Evolutionary conservation across 2,329 filamentous ascomycete genomes (phyloP).

Genomic region (Nothophaeocryptopus gaeumannii): DNA sequence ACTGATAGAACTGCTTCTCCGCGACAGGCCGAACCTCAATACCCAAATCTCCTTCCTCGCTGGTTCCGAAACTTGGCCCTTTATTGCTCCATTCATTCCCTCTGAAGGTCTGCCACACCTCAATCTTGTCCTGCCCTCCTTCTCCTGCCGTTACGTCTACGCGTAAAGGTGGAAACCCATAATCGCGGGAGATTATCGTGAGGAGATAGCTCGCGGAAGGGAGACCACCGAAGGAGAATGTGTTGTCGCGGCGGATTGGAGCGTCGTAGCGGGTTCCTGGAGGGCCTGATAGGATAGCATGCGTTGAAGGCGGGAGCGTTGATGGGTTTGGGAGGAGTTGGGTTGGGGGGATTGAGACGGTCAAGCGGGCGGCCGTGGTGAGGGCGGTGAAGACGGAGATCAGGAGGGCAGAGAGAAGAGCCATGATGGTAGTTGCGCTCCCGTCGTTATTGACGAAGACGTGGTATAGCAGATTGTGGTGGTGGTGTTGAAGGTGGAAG

Average conservation of each 20-base stretch:
- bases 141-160: slow-evolving; percentile 62
- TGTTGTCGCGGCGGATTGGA: slow-evolving; percentile 65
- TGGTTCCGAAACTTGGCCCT: slow-evolving; percentile 59
- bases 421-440: slow-evolving; percentile 3
- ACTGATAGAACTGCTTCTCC: slow-evolving; percentile 71
- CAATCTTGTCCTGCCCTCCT: slow-evolving; percentile 49
- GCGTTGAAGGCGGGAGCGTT: slow-evolving; percentile 55
- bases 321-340: slow-evolving; percentile 45
- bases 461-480: background rate
- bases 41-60: slow-evolving; percentile 41
- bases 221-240: slow-evolving; percentile 73
- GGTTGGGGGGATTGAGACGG: slow-evolving; percentile 52
- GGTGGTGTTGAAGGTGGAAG: too few relatives aligned
- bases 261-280: slow-evolving; percentile 52
- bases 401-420: slow-evolving; percentile 6
- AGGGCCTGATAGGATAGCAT: slow-evolving; percentile 56
- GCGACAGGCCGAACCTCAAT: slow-evolving; percentile 63
- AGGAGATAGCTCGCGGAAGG: slow-evolving; percentile 73
- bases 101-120: slow-evolving; percentile 79
- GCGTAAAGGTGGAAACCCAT: slow-evolving; percentile 73
- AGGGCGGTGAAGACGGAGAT: slow-evolving; percentile 26
- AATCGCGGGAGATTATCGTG: slow-evolving; percentile 72
- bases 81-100: slow-evolving; percentile 89
- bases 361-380: slow-evolving; percentile 44
- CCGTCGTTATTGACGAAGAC: background rate